Evolutionary conservation across 2,329 filamentous ascomycete species (phyloP), one percentile per base, ranked within the genome.

Genomic region (Harringtonia aguacate): DNA sequence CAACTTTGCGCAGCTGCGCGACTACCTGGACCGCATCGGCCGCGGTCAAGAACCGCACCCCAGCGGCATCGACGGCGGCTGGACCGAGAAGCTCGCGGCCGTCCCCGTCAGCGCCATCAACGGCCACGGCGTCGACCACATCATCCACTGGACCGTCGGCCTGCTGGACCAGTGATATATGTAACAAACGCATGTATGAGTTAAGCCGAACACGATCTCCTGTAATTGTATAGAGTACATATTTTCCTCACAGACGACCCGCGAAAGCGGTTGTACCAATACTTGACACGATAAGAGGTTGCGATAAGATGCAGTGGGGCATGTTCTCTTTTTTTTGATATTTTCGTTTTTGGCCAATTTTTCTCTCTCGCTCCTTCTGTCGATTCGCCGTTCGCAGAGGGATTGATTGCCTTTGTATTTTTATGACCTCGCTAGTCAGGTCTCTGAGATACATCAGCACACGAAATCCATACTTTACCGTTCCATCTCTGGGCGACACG

Each of bases 71-170:
- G 65, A 71, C 43, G 64, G 64, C 4, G 69, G 70, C 9, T 75
- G 81, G 81, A 63, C 66, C 57, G 61, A 72, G 62, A 64, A 80
- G 68, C 73, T 85, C 28, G 69, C 75, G 20, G 84, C 77, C 18
- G 79, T 97, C 47, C 92, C 92, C 0, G 80, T 97, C 39, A 94
- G 89, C 59, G 92, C 90, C 39, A 94, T 95, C 49, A 77, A 82
- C 46, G 86, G 84, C 6, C 81, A 95, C 59, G 89, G 90, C 4
- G 81, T 94, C 9, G 78, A 87, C 43, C 69, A 73, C 36, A 79
- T 92, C 45, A 73, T 85, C 18, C 78, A 86, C 53, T 79, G 84
- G 68, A 83, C 81, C 3, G 73, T 88, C 40, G 77, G 77, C 15
- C 58, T 90, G 45, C 62, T 90, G 45, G 75, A 81, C 50, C 69